Conservation (phyloP, 345 rosid genomes). For the Sonneratia caseolaris region DNA sequence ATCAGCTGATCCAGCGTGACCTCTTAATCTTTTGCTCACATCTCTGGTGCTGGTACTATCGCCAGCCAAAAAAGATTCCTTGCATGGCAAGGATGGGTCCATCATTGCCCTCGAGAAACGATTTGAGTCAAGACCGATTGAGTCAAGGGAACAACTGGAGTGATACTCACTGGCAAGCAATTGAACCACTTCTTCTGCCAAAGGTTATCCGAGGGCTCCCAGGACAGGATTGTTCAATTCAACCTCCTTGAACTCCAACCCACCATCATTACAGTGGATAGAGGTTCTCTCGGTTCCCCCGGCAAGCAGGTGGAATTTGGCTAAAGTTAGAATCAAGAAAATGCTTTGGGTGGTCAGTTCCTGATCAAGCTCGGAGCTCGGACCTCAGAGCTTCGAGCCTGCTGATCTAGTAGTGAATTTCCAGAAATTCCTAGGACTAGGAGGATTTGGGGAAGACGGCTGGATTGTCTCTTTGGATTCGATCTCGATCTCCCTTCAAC, state of each 20-base stretch:
- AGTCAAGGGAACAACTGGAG: not conserved
- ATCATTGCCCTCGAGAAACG: conserved; percentile 12
- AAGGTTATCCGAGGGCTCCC: conserved; percentile 8
- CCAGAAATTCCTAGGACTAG: conserved; percentile 10
- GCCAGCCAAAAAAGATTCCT: conserved; percentile 18
- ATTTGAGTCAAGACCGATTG: not conserved
- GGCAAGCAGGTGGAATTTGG: conserved; percentile 16
- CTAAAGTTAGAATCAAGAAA: conserved; percentile 5
- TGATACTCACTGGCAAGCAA: conserved; percentile 14
- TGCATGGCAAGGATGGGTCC: conserved; percentile 15
- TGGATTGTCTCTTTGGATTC: conserved; percentile 17
- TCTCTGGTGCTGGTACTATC: conserved; percentile 4
- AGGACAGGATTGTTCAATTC: conserved; percentile 3
- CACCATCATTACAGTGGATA: conserved; percentile 21
- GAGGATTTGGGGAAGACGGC: conserved; percentile 25
- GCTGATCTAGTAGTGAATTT: conserved; percentile 22
- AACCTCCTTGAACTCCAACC: conserved; percentile 13
- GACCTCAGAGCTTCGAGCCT: too few species aligned
- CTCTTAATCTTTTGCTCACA: not conserved
- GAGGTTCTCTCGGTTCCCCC: conserved; percentile 13
- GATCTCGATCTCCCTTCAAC: conserved; percentile 3
- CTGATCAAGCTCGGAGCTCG: too few species aligned
- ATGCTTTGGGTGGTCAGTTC: too few species aligned
- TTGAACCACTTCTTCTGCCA: not conserved
- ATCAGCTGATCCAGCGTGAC: conserved; percentile 9